Evolutionary conservation across 1,284 basidiomycete genomes (phyloP), one percentile per base, ranked within the genome.

Genomic region (Irpex rosettiformis): DNA sequence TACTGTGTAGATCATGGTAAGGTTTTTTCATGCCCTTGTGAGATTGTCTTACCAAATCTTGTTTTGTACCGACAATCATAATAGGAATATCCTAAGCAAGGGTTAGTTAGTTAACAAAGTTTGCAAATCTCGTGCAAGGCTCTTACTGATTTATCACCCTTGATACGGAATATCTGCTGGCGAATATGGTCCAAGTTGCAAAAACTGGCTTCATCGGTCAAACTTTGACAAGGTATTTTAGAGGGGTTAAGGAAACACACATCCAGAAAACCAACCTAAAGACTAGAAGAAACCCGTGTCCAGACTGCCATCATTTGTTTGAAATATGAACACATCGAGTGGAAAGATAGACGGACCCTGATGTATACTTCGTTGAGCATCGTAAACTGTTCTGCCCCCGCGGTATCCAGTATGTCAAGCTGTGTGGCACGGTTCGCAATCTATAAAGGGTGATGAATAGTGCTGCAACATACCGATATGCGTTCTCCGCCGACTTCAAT

Each of bases 321-420:
- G 21, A 13, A 18, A 3, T 30, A 25, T 40, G 0, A 42, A 22
- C 27, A 48, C 18, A 52, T 47, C 42, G 42, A 47, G 52, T 24
- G n/a, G n/a, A n/a, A n/a, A n/a, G n/a, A 16, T 28, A 37, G 24
- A 61, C 62, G 48, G 33, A 88, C 89, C 79, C 87, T 86, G 69
- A 92, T 89, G 68, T 91, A 91, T 7, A 87, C 77, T 71, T 93
- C 91, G 64, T 89, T 91, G 57, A 91, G 74, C 22, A 86, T 85
- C 10, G 78, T 89, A 68, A 93, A 93, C 70, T 93, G 93, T 68
- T 92, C 92, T n/a, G 88, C 87, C 8, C 94, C 93, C n/a, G 94
- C 94, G 11, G 94, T 96, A 70, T 96, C 94, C 57, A 94, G 73
- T 40, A 96, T 86, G 69, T 96, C 91, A 58, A 94, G 83, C 86